These are phyloP conservation scores for Asclepias syriaca DNA, from an alignment of 257 asterid species.

Conservation along the genomic window DNA sequence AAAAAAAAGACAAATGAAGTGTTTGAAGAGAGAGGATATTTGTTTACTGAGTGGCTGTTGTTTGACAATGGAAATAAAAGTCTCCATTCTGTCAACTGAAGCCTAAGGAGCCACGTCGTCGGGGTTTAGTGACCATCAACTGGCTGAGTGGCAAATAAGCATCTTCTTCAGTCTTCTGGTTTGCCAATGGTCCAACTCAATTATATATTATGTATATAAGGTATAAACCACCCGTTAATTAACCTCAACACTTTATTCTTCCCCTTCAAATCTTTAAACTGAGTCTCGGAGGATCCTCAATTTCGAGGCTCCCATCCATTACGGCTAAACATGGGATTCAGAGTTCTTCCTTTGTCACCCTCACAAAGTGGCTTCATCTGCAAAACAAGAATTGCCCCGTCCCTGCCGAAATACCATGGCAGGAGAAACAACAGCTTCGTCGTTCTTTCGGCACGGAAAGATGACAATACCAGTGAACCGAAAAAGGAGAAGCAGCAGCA, in stretches of 20 bases:
- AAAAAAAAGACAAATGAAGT: neutral
- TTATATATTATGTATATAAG: neutral
- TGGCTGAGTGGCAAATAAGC: constrained; percentile 33
- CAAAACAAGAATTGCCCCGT: constrained; percentile 17
- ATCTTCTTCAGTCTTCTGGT: constrained; percentile 8
- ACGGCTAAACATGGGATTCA: constrained; percentile 35
- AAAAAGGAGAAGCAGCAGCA: constrained; percentile 22
- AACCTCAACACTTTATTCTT: neutral
- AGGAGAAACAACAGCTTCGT: constrained; percentile 23
- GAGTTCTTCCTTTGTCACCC: constrained; percentile 49
- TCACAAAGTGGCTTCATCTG: constrained; percentile 41
- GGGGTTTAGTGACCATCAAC: constrained; percentile 33
- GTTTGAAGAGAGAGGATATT: neutral
- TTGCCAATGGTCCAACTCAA: constrained; percentile 11
- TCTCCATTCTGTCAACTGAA: constrained; percentile 15
- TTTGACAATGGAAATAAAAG: neutral
- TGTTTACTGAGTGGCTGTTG: neutral
- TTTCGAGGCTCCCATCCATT: neutral
- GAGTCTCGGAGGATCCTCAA: neutral
- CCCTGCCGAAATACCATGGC: constrained; percentile 1
- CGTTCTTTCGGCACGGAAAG: constrained; percentile 43
- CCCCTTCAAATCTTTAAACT: neutral
- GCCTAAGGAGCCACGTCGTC: constrained; percentile 55
- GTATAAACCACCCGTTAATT: neutral
- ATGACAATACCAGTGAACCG: constrained; percentile 14